Evolutionary conservation across 1,284 basidiomycete genomes (phyloP), one percentile per base, ranked within the genome.

Genomic region (Porogramme epimiltina): DNA sequence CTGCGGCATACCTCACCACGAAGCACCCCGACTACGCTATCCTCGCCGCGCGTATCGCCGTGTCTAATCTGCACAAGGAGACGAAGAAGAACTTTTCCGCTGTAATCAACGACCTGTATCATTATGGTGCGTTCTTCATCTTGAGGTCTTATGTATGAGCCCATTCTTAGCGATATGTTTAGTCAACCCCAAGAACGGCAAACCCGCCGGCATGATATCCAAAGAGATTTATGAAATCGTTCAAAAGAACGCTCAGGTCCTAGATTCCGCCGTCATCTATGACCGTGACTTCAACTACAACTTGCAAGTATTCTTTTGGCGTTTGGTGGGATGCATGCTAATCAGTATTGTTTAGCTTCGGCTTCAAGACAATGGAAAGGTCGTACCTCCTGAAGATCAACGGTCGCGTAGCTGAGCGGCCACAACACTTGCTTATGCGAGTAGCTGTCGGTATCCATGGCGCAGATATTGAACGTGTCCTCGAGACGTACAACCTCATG

Each of bases 351-450:
- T 28, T 3, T 66, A 95, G 93, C 75, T 99, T 99, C 66, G 96
- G 96, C 23, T 99, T 99, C 85, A 99, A 99, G 75, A 99, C 97
- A 1, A 87, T 99, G 28, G 97, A 99, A 75, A 90, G 97, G 34
- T 98, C 96, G 3, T 99, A 99, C 73, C 84, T 99, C 8, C 87
- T 99, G 44, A 88, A 93, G 55, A 89, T 98, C 74, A 85, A 98
- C 69, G 93, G 93, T 51, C 93, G 93, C 64, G 92, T 97, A 43
- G 96, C 95, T 43, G 97, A 99, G 73, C 87, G 97, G 46, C 97
- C 97, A 28, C 96, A 99, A 68, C 97, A 99, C 74, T 93, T 99
- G 87, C 89, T 99, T 67, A 99, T 99, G 97, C 95, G 96, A 73
- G 97, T 99, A 49, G 92, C 96, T 42, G 93, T 99, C 45, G 97